Base-by-base conservation (phyloP, 768 basidiomycete genomes). In the Suillus subaureus region DNA sequence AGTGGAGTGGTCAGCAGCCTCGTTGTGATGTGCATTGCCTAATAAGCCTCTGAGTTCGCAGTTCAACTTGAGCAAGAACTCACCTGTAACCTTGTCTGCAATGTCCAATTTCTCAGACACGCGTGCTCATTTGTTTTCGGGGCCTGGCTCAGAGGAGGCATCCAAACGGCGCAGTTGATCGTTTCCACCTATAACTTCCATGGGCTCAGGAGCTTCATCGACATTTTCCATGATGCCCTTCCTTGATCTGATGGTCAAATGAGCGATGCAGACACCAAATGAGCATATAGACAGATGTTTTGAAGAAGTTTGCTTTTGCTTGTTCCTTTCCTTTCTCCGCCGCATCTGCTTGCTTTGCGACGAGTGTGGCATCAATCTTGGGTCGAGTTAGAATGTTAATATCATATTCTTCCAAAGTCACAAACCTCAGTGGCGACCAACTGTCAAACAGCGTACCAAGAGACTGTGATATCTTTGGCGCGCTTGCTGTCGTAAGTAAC, bases 401-500 rank as follows among this genome's bases (percentile, higher is more conserved):
- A 18, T 21, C 13, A 45, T 57, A 26, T 45, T 18, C 23, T 26
- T 62, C 12, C 42, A 42, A 26, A 39, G 21, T 40, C 39, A 76
- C 85, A 49, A 47, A 96, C 96, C 83, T 97, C 94, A 68, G 85
- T 82, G 13, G 95, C 90, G 11, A 99, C 90, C 39, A 99, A 81
- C 70, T 97, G 96, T 61, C 97, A 85, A 33, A 97, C 89, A 31
- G 96, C 96, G 77, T 94, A 99, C 73, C 96, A 84, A 8, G 96
- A 94, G 6, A 89, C 82, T 23, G 91, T 82, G 43, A 99, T 92
- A 77, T 99, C 97, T 16, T 83, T 68, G 12, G 97, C 93, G 28
- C 96, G 86, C 79, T 95, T 98, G 39, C 94, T 94, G 60, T 99
- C 97, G 73, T 98, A 99, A 7, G 96, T 97, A 63, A 99, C 84